Evolutionary conservation across 148 eudicot genomes (phyloP).

Genomic region (Diospyros lotus): DNA sequence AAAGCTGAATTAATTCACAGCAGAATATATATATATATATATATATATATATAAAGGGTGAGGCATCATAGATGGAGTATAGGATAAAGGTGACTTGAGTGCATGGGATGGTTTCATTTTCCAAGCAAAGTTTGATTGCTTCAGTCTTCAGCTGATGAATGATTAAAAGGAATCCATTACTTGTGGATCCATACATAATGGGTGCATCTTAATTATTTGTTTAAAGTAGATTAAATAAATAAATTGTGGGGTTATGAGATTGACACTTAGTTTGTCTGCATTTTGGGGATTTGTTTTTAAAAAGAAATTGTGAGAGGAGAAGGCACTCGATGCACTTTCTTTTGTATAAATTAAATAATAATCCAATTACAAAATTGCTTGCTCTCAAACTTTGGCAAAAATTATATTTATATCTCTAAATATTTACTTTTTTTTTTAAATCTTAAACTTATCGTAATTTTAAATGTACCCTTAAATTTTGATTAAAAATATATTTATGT

Average conservation of each 20-base stretch:
- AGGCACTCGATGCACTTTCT: background rate
- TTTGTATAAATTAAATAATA: background rate
- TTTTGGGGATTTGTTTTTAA: background rate
- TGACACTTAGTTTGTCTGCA: background rate
- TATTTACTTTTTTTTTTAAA: no score
- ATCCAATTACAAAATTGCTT: background rate
- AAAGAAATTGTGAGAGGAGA: background rate
- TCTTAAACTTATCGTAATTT: no score
- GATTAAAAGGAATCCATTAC: background rate
- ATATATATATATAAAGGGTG: background rate
- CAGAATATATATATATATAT: no score
- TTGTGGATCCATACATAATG: background rate
- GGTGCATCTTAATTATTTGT: background rate
- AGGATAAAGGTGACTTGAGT: background rate
- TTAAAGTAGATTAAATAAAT: background rate
- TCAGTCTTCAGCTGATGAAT: background rate
- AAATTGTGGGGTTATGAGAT: background rate
- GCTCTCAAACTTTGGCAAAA: no score
- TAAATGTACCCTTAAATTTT: no score
- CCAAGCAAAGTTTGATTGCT: background rate
- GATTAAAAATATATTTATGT: no score
- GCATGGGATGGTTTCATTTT: background rate
- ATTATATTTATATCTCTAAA: no score
- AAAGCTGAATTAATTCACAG: no score
- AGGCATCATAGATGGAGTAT: background rate